phyloP scores from a whole-genome alignment of 192 early-diverging fungal species.

The Glomus cerebriforme region DNA sequence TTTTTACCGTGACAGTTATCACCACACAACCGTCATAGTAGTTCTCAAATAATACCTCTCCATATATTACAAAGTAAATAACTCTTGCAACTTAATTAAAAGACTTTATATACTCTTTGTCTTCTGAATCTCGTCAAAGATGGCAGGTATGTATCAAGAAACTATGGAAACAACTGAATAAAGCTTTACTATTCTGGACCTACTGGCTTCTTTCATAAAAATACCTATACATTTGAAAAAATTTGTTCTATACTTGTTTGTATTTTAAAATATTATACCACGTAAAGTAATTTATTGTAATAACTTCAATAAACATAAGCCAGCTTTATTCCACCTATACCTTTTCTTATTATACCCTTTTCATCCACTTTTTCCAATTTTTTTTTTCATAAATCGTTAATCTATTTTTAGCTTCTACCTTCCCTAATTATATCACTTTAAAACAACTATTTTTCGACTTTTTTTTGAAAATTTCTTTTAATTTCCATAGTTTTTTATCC shows the following conservation, averaged over 20 bases:
- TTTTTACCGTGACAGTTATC: conserved; percentile 2
- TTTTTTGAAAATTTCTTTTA: not conserved
- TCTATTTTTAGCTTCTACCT: not conserved
- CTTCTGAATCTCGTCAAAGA: conserved; percentile 17
- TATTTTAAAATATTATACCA: not conserved
- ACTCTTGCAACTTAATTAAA: not conserved
- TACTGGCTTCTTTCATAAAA: not conserved
- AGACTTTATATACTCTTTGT: not conserved
- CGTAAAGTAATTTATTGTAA: not conserved
- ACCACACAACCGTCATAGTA: not conserved
- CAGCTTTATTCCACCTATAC: not conserved
- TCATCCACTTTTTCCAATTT: not conserved
- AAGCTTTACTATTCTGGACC: not conserved
- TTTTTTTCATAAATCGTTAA: not conserved
- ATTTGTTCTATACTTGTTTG: not conserved
- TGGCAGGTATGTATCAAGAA: conserved; percentile 5
- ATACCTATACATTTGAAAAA: not conserved
- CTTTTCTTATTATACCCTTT: not conserved
- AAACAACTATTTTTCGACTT: not conserved
- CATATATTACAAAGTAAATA: not conserved
- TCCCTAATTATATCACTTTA: not conserved
- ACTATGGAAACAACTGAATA: not conserved
- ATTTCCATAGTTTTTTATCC: not conserved
- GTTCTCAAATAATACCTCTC: not conserved
- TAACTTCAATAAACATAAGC: conserved; percentile 1